These are phyloP conservation scores for Yarrowia sp. DNA, from an alignment of 805 yeast genomes.

Conservation along the genomic window DNA sequence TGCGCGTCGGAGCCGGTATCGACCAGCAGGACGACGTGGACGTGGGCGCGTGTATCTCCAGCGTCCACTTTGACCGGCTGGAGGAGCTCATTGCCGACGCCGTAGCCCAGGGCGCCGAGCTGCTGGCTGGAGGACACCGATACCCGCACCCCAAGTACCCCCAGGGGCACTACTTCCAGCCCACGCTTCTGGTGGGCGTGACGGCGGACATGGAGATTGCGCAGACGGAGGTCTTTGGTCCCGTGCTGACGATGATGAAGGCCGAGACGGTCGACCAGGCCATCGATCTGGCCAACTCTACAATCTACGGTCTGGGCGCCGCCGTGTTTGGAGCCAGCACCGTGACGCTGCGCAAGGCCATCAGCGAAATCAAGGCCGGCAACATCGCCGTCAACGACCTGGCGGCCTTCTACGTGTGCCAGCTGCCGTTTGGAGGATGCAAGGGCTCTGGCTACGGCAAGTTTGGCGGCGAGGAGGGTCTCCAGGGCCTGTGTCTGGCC, in stretches of 20 bases:
- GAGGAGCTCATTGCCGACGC: constrained; percentile 72
- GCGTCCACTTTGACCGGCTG: constrained; percentile 64
- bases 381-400: constrained; percentile 97
- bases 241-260: constrained; percentile 74
- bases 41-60: constrained; percentile 93
- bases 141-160: constrained; percentile 89
- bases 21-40: constrained; percentile 89
- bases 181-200: constrained; percentile 84
- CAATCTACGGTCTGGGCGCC: constrained; percentile 88
- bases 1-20: constrained; percentile 85
- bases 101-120: constrained; percentile 72
- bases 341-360: constrained; percentile 57
- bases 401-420: constrained; percentile 94
- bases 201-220: constrained; percentile 75
- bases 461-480: constrained; percentile 97
- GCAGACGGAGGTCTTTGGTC: constrained; percentile 91
- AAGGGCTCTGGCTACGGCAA: constrained; percentile 95
- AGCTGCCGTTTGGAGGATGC: constrained; percentile 94
- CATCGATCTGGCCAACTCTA: constrained; percentile 71
- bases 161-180: constrained; percentile 89
- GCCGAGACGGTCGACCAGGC: constrained; percentile 69
- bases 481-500: constrained; percentile 81
- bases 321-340: constrained; percentile 78
- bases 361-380: constrained; percentile 69
- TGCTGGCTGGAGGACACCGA: constrained; percentile 77